A percentile compares a stretch with the other conserved stretches of the same genome.
Conservation (phyloP, 257 asterid genomes). For the Solanum arcanum region DNA sequence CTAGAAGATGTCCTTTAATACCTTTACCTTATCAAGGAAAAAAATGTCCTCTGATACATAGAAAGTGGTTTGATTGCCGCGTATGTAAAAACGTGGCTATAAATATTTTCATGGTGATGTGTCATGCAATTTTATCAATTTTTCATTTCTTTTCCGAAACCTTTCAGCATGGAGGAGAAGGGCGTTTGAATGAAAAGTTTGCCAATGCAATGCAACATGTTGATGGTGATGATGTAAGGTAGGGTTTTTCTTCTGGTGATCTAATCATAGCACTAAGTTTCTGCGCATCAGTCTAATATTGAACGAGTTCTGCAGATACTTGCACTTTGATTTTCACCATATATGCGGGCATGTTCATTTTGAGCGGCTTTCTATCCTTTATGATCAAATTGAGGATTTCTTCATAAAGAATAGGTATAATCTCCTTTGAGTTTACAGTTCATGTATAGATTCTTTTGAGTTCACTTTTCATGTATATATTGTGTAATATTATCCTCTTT, state of each 20-base stretch:
- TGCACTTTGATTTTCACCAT: slow-evolving; percentile 94
- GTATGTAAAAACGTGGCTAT: neutral
- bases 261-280: neutral
- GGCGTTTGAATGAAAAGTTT: slow-evolving; percentile 55
- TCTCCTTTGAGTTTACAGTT: neutral
- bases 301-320: slow-evolving; percentile 41
- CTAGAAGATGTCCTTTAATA: neutral
- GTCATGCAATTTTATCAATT: neutral
- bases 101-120: neutral
- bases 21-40: neutral
- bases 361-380: slow-evolving; percentile 84
- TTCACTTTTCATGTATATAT: neutral
- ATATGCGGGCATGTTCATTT: slow-evolving; percentile 80
- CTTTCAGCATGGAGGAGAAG: slow-evolving; percentile 84
- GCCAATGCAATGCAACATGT: slow-evolving; percentile 51
- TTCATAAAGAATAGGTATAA: slow-evolving; percentile 62
- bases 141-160: neutral
- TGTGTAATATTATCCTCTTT: neutral
- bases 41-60: neutral
- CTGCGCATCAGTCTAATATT: slow-evolving; percentile 11
- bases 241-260: slow-evolving; percentile 1
- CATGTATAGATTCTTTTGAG: neutral
- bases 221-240: slow-evolving; percentile 69
- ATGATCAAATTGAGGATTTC: slow-evolving; percentile 64
- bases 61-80: neutral